These are phyloP conservation scores for Exophiala sideris DNA, from an alignment of 2,329 filamentous ascomycete species.

Conservation along the genomic window DNA sequence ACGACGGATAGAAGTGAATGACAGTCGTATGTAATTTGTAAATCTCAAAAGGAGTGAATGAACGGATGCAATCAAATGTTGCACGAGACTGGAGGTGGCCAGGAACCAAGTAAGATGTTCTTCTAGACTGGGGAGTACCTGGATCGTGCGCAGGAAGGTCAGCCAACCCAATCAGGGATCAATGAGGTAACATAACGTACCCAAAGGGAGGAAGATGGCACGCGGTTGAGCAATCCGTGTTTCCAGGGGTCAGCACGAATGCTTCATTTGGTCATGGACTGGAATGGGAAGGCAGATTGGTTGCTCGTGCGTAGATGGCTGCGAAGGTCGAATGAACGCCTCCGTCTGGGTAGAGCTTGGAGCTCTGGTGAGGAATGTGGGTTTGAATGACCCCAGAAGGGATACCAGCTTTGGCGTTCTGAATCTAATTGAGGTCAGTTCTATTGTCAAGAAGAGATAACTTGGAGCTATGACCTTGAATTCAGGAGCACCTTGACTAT, in stretches of 20 bases:
- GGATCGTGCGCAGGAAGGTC: slow-evolving; percentile 19
- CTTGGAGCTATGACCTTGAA: slow-evolving; percentile 20
- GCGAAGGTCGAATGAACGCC: slow-evolving; percentile 48
- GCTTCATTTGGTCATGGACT: slow-evolving; percentile 43
- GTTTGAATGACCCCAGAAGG: slow-evolving; percentile 26
- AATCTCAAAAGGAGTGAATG: slow-evolving; percentile 22
- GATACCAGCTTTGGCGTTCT: slow-evolving; percentile 17
- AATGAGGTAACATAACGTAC: slow-evolving; percentile 15
- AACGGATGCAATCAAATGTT: slow-evolving; percentile 29
- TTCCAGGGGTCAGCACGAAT: slow-evolving; percentile 34
- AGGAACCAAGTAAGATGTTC: slow-evolving; percentile 24
- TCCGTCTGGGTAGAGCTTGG: slow-evolving; percentile 38
- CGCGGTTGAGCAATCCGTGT: slow-evolving; percentile 23
- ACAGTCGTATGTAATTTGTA: slow-evolving; percentile 24
- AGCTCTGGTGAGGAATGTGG: slow-evolving; percentile 33
- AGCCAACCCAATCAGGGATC: slow-evolving; percentile 17
- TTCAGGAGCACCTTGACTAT: slow-evolving; percentile 13
- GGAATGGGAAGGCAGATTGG: slow-evolving; percentile 36
- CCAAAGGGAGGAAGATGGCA: slow-evolving; percentile 30
- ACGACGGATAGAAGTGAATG: slow-evolving; percentile 28
- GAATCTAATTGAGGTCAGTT: slow-evolving; percentile 17
- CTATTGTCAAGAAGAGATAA: slow-evolving; percentile 2
- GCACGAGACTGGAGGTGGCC: slow-evolving; percentile 30
- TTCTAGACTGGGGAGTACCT: slow-evolving; percentile 23
- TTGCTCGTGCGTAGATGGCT: slow-evolving; percentile 34